Evolutionary conservation across 495 filamentous ascomycete genomes (phyloP).

Genomic region (Penicillium turbatum): DNA sequence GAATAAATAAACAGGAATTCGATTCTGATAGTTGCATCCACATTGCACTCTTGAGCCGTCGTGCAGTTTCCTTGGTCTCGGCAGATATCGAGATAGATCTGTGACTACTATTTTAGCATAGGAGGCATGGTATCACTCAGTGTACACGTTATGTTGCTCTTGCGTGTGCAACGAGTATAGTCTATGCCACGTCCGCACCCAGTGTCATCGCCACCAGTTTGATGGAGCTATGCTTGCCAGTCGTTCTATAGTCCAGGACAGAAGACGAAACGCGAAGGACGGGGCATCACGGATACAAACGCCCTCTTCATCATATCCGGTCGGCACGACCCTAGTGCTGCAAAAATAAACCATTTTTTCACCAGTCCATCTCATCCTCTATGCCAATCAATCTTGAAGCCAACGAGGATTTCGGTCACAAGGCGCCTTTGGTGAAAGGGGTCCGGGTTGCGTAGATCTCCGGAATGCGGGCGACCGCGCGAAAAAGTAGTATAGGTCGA

Average conservation of each 20-base stretch:
- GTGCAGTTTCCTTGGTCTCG: no score
- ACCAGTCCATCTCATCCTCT: not conserved
- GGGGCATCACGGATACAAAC: not conserved
- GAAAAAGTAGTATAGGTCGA: not conserved
- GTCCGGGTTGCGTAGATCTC: not conserved
- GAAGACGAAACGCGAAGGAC: not conserved
- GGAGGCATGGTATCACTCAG: no score
- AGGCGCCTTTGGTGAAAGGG: not conserved
- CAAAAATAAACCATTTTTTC: not conserved
- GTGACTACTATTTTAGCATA: no score
- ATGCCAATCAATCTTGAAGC: not conserved
- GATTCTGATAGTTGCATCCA: no score
- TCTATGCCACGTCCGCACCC: not conserved
- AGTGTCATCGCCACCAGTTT: not conserved
- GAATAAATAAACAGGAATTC: no score
- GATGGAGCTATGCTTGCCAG: constrained; percentile 1
- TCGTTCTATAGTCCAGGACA: not conserved
- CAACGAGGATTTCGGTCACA: not conserved
- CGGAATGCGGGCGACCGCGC: not conserved
- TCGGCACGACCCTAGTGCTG: not conserved
- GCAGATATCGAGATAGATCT: no score
- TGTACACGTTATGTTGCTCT: no score
- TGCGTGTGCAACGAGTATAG: no score
- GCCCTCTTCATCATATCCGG: not conserved
- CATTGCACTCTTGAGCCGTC: no score